A percentile compares a stretch with the other conserved stretches of the same genome.
Evolutionary conservation across 2,329 filamentous ascomycete genomes (phyloP).

Genomic region (Ceratocystis harringtonii): DNA sequence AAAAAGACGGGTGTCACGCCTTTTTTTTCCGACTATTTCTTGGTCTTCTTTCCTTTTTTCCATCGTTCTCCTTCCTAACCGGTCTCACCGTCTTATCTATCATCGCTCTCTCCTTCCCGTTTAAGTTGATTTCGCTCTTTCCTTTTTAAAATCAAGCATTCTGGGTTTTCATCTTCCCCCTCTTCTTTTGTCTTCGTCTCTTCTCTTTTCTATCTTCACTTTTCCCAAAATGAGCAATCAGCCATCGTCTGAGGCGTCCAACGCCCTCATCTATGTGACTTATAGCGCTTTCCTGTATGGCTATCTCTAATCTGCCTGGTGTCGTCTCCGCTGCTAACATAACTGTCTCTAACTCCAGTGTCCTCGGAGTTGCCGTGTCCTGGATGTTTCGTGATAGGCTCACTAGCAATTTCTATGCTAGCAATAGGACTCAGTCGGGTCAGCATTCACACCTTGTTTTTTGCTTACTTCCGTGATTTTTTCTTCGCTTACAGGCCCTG

Average conservation of each 20-base stretch:
- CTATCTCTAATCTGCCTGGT: neutral
- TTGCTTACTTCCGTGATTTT: conserved; percentile 16
- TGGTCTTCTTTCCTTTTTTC: neutral
- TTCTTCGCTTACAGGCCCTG: neutral
- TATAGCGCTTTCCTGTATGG: conserved; percentile 61
- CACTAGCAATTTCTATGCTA: conserved; percentile 56
- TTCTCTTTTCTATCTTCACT: neutral
- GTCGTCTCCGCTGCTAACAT: neutral
- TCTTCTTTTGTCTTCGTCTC: conserved; percentile 7
- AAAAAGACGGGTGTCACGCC: neutral
- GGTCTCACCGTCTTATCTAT: neutral
- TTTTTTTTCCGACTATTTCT: neutral
- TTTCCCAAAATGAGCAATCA: conserved; percentile 35
- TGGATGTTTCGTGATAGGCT: conserved; percentile 47
- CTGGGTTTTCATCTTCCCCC: neutral
- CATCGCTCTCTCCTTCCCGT: neutral
- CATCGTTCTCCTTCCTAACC: neutral
- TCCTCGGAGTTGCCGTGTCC: conserved; percentile 46
- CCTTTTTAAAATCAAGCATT: neutral
- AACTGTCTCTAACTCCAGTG: conserved; percentile 27
- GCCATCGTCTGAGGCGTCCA: conserved; percentile 60
- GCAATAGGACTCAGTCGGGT: conserved; percentile 76
- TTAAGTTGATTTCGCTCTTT: neutral
- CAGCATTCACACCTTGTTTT: conserved; percentile 25
- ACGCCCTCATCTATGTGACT: conserved; percentile 69